Conservation (phyloP, 1,139 yeast species). For the Sugiyamaella pinicola region DNA sequence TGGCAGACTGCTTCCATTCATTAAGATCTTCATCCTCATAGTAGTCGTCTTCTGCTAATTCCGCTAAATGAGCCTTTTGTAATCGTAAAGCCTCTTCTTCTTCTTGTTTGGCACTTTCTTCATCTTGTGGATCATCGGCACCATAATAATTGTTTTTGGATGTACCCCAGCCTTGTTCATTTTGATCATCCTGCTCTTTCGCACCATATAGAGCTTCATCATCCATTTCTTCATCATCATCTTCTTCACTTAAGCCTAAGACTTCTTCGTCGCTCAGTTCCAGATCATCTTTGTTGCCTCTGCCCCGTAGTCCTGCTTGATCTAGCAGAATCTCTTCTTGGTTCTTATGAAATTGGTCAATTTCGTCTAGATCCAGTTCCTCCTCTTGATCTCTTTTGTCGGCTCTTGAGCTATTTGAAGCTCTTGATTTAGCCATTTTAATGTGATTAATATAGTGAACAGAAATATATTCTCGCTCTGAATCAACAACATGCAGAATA, state of each 20-base stretch:
- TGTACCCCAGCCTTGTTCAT: constrained; percentile 79
- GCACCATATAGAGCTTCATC: constrained; percentile 37
- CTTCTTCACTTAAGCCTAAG: constrained; percentile 43
- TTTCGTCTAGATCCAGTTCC: constrained; percentile 57
- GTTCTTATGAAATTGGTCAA: constrained; percentile 63
- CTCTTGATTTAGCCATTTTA: constrained; percentile 13
- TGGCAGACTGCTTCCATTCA: constrained; percentile 43
- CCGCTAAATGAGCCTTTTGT: constrained; percentile 82
- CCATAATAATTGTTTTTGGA: constrained; percentile 75
- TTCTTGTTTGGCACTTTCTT: constrained; percentile 74
- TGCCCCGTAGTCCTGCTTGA: constrained; percentile 51
- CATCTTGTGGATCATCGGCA: constrained; percentile 72
- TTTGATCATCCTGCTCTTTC: constrained; percentile 52
- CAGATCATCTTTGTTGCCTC: constrained; percentile 40
- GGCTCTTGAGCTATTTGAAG: constrained; percentile 3
- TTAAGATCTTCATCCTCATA: constrained; percentile 79
- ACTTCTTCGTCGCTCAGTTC: constrained; percentile 57
- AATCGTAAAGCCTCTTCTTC: constrained; percentile 87
- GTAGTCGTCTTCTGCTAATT: constrained; percentile 78
- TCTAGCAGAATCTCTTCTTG: constrained; percentile 63
- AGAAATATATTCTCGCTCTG: not conserved
- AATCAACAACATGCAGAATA: not conserved
- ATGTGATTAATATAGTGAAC: not conserved
- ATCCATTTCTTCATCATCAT: constrained; percentile 35
- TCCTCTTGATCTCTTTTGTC: constrained; percentile 22